phyloP scores from a whole-genome alignment of 192 early-diverging fungal species.

The Chytriomyces hyalinus region DNA sequence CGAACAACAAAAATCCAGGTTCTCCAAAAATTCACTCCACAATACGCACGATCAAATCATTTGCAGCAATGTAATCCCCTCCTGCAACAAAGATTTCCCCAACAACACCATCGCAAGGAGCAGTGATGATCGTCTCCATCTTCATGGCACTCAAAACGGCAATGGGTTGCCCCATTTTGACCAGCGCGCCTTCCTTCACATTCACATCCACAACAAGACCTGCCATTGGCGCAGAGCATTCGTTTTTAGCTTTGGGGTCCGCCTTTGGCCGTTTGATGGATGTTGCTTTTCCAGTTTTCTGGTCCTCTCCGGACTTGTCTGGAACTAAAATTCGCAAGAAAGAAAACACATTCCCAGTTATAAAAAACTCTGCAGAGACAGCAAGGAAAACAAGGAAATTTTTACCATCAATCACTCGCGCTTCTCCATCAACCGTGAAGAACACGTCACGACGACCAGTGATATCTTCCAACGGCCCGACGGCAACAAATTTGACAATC shows the following conservation, averaged over 20 bases:
- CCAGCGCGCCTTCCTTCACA: constrained; percentile 73
- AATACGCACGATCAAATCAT: constrained; percentile 72
- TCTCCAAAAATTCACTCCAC: too few species aligned
- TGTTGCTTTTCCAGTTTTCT: constrained; percentile 22
- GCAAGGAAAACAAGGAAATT: neutral
- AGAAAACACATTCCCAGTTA: neutral
- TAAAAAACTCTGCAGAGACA: neutral
- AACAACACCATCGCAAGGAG: constrained; percentile 71
- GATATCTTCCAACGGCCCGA: constrained; percentile 79
- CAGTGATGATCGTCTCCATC: constrained; percentile 85
- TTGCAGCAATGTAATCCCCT: constrained; percentile 80
- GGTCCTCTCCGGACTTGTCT: constrained; percentile 32
- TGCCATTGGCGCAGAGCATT: constrained; percentile 82
- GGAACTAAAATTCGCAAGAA: constrained; percentile 17
- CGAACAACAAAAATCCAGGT: too few species aligned
- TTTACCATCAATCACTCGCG: constrained; percentile 77
- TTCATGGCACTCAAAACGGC: constrained; percentile 87
- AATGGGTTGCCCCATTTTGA: constrained; percentile 83
- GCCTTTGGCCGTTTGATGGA: constrained; percentile 56
- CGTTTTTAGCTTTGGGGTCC: constrained; percentile 67
- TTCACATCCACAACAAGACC: constrained; percentile 87
- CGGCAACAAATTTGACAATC: constrained; percentile 88
- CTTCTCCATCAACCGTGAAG: constrained; percentile 96
- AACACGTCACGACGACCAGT: constrained; percentile 87
- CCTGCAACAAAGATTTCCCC: constrained; percentile 41